Percentiles rank a stretch among this genome's conserved stretches.
These are phyloP conservation scores for Trichoderma reesei DNA, from an alignment of 495 filamentous ascomycete genomes.

Conservation along the genomic window DNA sequence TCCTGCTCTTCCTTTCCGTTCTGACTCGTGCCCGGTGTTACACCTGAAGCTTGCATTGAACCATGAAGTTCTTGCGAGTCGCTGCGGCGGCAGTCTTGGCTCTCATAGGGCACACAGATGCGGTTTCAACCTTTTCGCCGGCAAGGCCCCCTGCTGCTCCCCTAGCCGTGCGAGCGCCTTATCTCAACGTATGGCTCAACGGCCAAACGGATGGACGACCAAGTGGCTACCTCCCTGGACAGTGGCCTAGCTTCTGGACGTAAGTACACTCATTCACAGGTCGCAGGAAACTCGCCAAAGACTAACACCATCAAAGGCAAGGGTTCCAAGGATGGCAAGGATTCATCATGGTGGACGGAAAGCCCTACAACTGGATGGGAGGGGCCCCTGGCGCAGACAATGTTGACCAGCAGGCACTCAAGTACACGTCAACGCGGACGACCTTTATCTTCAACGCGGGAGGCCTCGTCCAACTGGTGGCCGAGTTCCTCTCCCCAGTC, in stretches of 20 bases:
- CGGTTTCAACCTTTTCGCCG: conserved; percentile 30
- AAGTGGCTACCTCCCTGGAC: conserved; percentile 66
- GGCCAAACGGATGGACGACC: conserved; percentile 57
- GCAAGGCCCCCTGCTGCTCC: conserved; percentile 67
- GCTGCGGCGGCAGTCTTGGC: not conserved
- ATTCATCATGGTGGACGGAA: conserved; percentile 44
- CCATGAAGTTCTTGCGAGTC: conserved; percentile 2
- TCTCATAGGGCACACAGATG: not conserved
- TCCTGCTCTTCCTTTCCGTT: not conserved
- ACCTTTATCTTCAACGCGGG: conserved; percentile 73
- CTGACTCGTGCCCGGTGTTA: not conserved
- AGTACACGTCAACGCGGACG: conserved; percentile 80
- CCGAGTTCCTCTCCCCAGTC: conserved; percentile 83
- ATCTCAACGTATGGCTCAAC: conserved; percentile 68
- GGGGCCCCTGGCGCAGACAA: conserved; percentile 40
- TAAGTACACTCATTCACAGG: conserved; percentile 36
- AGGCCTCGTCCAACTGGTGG: conserved; percentile 53
- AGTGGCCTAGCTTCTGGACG: conserved; percentile 46
- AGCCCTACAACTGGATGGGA: conserved; percentile 55
- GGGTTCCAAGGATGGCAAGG: conserved; percentile 69
- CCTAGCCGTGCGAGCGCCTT: conserved; percentile 71
- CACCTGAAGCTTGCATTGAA: not conserved
- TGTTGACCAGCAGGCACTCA: conserved; percentile 42
- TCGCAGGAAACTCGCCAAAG: conserved; percentile 37
- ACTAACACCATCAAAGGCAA: conserved; percentile 52